These are phyloP conservation scores for Cystoisospora suis DNA, from an alignment of 169 alveolate species.

Conservation along the genomic window DNA sequence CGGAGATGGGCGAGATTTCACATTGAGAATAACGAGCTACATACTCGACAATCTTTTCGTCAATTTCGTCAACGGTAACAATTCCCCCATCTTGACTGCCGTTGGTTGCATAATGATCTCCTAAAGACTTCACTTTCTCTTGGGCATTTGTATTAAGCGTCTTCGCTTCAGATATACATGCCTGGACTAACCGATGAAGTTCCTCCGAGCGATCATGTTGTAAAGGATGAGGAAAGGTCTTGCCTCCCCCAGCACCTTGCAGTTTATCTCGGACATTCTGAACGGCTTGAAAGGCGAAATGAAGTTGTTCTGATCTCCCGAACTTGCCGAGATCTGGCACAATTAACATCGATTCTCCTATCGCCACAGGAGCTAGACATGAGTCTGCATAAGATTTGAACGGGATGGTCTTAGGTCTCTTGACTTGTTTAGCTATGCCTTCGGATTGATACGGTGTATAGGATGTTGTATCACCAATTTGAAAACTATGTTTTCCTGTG, in stretches of 20 bases:
- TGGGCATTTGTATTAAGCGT: conserved; percentile 23
- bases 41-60: conserved; percentile 22
- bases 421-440: conserved; percentile 90
- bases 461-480: conserved; percentile 87
- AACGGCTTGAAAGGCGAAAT: conserved; percentile 85
- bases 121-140: not conserved
- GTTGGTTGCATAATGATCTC: not conserved
- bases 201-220: not conserved
- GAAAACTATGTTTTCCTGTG: conserved; percentile 87
- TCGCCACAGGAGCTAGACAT: conserved; percentile 82
- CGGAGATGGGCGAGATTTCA: conserved; percentile 93
- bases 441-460: conserved; percentile 80
- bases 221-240: conserved; percentile 13
- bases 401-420: conserved; percentile 84
- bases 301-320: conserved; percentile 96
- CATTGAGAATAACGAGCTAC: conserved; percentile 75
- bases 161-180: conserved; percentile 11
- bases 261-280: not conserved
- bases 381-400: conserved; percentile 83
- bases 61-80: conserved; percentile 38
- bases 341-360: conserved; percentile 79
- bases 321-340: conserved; percentile 93
- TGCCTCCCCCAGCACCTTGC: not conserved
- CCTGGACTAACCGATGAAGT: not conserved
- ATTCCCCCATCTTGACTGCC: conserved; percentile 33